Conservation (phyloP, 176 grass and related monocot genomes). For the Oryza coarctata region DNA sequence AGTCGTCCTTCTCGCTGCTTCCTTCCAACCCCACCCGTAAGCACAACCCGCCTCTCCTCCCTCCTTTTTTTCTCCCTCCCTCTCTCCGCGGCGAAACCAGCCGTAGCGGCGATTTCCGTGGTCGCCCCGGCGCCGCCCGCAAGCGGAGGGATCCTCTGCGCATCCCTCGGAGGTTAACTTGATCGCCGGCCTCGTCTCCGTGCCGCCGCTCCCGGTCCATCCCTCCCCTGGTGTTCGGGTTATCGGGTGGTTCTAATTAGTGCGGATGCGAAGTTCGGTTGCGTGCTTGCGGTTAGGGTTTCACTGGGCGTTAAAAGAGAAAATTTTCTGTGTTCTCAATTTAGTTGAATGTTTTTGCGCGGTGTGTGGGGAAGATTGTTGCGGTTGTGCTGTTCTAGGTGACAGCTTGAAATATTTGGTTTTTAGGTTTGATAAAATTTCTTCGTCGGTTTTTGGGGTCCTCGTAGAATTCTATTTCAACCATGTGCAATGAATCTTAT, state of each 20-base stretch:
- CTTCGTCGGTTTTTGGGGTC: neutral
- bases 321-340: neutral
- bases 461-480: neutral
- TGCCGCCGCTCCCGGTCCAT: neutral
- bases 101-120: neutral
- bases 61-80: neutral
- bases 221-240: neutral
- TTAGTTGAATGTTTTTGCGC: neutral
- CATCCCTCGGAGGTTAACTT: neutral
- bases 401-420: neutral
- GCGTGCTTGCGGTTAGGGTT: neutral
- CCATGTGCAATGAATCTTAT: neutral
- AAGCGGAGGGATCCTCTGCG: neutral
- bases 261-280: neutral
- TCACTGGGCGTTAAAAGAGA: neutral
- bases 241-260: conserved; percentile 14
- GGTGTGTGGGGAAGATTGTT: neutral
- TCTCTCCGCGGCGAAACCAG: neutral
- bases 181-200: neutral
- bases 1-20: conserved; percentile 35
- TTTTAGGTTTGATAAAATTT: conserved; percentile 8
- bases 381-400: neutral
- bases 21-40: conserved; percentile 39
- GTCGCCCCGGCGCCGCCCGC: neutral
- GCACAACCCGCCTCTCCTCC: neutral